Conservation (phyloP, 106 monocot species). For the Dendrobium officinale region DNA sequence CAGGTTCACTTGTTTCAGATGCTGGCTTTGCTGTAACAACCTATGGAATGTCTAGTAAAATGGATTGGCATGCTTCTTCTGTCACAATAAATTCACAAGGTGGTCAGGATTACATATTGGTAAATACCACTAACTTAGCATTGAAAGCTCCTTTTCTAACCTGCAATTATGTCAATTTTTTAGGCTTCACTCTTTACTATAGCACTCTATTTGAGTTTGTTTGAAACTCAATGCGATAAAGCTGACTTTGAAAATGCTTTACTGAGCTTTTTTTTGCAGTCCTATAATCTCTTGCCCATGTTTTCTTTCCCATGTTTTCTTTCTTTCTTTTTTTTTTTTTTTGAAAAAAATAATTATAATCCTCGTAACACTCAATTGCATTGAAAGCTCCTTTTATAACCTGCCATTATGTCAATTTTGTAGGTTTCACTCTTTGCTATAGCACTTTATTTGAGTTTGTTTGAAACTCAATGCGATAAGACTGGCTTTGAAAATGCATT, state of each 20-base stretch:
- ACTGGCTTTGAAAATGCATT: not conserved
- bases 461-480: not conserved
- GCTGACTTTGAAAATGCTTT: not conserved
- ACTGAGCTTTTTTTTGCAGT: not conserved
- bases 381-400: no score
- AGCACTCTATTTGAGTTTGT: not conserved
- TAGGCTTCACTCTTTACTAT: not conserved
- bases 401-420: not conserved
- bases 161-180: not conserved
- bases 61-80: constrained; percentile 43
- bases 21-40: constrained; percentile 20
- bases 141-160: not conserved
- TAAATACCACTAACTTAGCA: not conserved
- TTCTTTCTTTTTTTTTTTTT: no score
- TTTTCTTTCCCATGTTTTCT: no score
- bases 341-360: no score
- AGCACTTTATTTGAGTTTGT: not conserved
- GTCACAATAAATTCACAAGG: constrained; percentile 27
- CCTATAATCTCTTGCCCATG: no score
- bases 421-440: not conserved
- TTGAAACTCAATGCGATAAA: not conserved
- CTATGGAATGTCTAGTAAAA: constrained; percentile 29
- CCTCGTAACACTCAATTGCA: no score
- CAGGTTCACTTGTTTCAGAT: not conserved
- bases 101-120: constrained; percentile 34